Base-by-base conservation (phyloP, 2,329 filamentous ascomycete species). In the Calonectria naviculata region DNA sequence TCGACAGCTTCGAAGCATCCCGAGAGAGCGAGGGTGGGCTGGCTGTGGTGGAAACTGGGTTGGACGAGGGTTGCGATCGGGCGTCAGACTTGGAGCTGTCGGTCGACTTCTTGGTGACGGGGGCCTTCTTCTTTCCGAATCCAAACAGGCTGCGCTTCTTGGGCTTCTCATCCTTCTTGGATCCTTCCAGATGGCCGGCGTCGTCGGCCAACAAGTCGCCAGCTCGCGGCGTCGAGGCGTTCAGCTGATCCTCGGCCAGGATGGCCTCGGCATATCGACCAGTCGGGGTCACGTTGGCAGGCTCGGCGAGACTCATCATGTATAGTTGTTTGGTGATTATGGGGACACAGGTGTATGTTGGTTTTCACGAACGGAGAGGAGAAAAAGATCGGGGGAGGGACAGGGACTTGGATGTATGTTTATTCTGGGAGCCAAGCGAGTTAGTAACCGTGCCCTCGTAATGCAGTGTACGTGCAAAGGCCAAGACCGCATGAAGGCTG, bases 71-170 rank as follows among this genome's bases (percentile, higher is more conserved):
- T 65, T 74, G 73, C 34, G 76, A 73, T 62, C 71, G 74, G 34
- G 74, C 61, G 54, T 70, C 70, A 42, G 76, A 67, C 52, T 72
- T 77, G 41, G 71, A 41, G 21, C 73, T 60, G 42, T 73, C 70
- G 47, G 63, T 70, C 46, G 70, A 65, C 28, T 76, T 76, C 17
- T 64, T 68, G 13, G 72, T 42, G 7, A 66, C 54, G 9, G 75
- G 66, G 19, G 70, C 83, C 82, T 89, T 91, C 83, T 91, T 92
- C 84, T 90, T 91, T 64, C 89, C 89, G 73, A 92, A 87, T 6
- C 88, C 86, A 79, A 91, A 92, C 47, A 92, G 83, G 73, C 87
- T 86, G 73, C 89, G 85, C 82, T 89, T 91, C 80, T 89, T 88
- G 61, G 86, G 88, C 64, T 77, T 76, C n/a, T 71, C 70, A 21